These are phyloP conservation scores for Parastagonospora nodorum DNA, from an alignment of 2,329 filamentous ascomycete species.

Conservation along the genomic window DNA sequence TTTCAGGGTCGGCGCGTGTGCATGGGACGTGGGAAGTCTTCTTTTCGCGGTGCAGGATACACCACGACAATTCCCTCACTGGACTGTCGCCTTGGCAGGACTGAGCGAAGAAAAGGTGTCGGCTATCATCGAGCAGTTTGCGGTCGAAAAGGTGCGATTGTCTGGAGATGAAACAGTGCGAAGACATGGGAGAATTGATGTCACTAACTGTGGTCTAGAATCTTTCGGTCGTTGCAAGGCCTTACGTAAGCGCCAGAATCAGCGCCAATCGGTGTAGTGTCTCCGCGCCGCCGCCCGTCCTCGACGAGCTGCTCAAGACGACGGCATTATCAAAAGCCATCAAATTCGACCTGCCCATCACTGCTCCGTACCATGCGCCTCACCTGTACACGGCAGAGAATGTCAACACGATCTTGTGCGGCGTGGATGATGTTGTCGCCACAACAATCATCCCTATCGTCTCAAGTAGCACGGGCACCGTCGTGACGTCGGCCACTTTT, in stretches of 20 bases:
- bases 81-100: constrained; percentile 1
- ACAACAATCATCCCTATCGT: not conserved
- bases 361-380: constrained; percentile 7
- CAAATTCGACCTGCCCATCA: constrained; percentile 4
- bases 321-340: not conserved
- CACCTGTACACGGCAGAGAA: constrained; percentile 3
- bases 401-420: not conserved
- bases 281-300: constrained; percentile 2
- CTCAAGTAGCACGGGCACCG: not conserved
- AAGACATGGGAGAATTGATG: not conserved
- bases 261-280: not conserved
- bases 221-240: not conserved
- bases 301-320: not conserved
- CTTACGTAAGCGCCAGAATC: constrained; percentile 1
- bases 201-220: not conserved
- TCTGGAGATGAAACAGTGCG: not conserved
- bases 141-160: not conserved
- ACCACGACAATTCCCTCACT: not conserved
- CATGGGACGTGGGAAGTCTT: constrained; percentile 4
- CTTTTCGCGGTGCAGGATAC: not conserved
- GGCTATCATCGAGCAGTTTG: not conserved
- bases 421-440: not conserved
- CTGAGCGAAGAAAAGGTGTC: not conserved
- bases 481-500: not conserved
- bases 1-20: constrained; percentile 2